Evolutionary conservation across 2,329 filamentous ascomycete genomes (phyloP).

Genomic region (Macrophomina pseudophaseolina): DNA sequence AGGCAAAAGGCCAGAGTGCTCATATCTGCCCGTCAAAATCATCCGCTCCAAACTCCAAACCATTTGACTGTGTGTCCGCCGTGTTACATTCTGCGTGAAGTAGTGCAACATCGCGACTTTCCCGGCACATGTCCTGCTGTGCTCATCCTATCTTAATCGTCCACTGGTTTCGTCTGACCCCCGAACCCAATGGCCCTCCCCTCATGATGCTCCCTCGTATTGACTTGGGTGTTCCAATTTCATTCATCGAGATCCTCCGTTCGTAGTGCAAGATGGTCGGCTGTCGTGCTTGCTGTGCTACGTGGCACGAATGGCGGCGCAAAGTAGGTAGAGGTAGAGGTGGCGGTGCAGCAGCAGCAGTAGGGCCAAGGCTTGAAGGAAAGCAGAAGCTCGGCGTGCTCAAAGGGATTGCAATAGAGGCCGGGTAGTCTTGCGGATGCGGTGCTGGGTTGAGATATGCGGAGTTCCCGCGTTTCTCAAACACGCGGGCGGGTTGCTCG

Average conservation of each 20-base stretch:
- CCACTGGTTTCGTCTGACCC: constrained; percentile 19
- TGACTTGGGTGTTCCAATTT: background rate
- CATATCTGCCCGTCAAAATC: background rate
- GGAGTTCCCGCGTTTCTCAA: constrained; percentile 3
- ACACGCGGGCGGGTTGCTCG: background rate
- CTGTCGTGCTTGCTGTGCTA: background rate
- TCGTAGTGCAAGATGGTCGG: constrained; percentile 1
- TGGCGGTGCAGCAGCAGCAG: constrained; percentile 10
- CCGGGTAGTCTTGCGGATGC: background rate
- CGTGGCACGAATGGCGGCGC: constrained; percentile 4
- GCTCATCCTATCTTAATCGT: background rate
- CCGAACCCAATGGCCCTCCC: background rate
- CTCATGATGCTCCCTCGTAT: constrained; percentile 18
- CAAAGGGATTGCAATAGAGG: background rate
- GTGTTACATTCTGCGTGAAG: background rate
- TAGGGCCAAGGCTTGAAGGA: background rate
- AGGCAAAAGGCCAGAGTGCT: background rate
- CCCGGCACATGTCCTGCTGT: background rate
- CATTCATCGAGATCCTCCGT: background rate
- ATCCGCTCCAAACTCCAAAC: constrained; percentile 7
- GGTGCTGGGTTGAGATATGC: background rate
- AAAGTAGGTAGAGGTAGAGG: constrained; percentile 14
- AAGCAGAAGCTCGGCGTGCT: background rate
- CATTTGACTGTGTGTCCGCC: background rate
- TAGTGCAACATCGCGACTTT: background rate